phyloP scores from a whole-genome alignment of 2,329 filamentous ascomycete genomes.

The Pestalotiopsis sp. region DNA sequence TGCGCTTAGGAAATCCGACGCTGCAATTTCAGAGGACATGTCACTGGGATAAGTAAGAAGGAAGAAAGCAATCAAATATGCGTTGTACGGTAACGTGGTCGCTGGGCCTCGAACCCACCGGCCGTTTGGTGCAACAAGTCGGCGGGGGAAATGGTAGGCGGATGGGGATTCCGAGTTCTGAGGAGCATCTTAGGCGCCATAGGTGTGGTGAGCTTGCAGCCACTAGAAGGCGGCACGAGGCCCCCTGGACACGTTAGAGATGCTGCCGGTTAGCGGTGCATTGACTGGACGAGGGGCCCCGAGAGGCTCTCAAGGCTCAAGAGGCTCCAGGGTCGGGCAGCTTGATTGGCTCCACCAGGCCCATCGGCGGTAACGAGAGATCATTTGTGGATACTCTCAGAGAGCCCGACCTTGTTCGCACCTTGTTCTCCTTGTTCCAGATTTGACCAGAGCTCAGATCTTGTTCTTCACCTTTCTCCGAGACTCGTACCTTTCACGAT shows the following conservation, averaged over 20 bases:
- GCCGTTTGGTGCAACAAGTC: background rate
- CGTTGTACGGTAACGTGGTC: background rate
- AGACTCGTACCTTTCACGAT: constrained; percentile 1
- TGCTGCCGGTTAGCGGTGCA: constrained; percentile 10
- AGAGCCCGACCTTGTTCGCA: background rate
- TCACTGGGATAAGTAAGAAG: background rate
- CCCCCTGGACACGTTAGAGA: constrained; percentile 12
- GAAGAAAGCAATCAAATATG: background rate
- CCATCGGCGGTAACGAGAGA: constrained; percentile 7
- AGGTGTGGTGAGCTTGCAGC: constrained; percentile 6
- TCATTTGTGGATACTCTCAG: constrained; percentile 2
- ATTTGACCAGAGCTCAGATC: constrained; percentile 7
- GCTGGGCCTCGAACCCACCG: background rate
- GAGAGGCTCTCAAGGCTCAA: background rate
- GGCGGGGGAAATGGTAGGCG: background rate
- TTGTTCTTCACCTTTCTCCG: background rate
- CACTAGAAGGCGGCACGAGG: constrained; percentile 11
- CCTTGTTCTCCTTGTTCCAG: constrained; percentile 14
- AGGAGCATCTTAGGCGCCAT: constrained; percentile 13
- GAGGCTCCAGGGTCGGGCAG: background rate
- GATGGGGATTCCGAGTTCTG: background rate
- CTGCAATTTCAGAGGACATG: background rate
- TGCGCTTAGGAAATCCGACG: constrained; percentile 4
- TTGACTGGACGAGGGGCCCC: constrained; percentile 16
- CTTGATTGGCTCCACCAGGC: background rate